Evolutionary conservation across 768 basidiomycete genomes (phyloP).

Genomic region (Lepiota venenata): DNA sequence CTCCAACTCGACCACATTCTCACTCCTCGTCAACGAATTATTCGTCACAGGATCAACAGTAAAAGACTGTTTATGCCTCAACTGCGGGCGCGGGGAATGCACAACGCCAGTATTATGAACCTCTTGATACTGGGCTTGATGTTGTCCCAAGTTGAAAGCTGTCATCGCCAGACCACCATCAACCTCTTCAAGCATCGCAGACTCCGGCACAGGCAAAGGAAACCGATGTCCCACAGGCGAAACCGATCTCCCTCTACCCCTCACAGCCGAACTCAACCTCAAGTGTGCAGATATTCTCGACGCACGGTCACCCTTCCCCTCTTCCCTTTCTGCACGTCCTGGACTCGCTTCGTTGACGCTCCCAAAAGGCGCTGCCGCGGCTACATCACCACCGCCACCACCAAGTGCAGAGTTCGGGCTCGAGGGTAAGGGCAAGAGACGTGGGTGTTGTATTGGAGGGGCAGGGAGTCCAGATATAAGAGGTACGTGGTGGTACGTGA

Average conservation of each 20-base stretch:
- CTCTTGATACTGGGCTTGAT: not conserved
- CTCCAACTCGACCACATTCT: constrained; percentile 68
- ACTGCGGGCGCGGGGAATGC: constrained; percentile 65
- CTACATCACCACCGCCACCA: too few species aligned
- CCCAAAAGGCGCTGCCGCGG: not conserved
- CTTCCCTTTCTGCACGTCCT: not conserved
- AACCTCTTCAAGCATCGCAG: not conserved
- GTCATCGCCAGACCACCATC: not conserved
- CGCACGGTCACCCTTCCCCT: constrained; percentile 1
- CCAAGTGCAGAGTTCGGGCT: too few species aligned
- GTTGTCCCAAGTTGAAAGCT: not conserved
- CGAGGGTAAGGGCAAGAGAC: not conserved
- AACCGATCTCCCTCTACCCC: constrained; percentile 4
- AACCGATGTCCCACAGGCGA: constrained; percentile 9
- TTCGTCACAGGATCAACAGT: constrained; percentile 35
- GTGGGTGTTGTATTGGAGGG: not conserved
- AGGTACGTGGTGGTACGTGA: not conserved
- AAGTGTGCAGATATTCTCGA: constrained; percentile 6
- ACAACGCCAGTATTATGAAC: constrained; percentile 16
- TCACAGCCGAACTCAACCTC: constrained; percentile 1
- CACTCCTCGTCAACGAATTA: constrained; percentile 41
- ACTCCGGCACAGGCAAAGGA: not conserved
- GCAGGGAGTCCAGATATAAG: constrained; percentile 33
- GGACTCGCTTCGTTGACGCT: not conserved
- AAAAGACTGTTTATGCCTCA: constrained; percentile 62